A percentile compares a stretch with the other conserved stretches of the same genome.
phyloP scores from a whole-genome alignment of 1,284 basidiomycete genomes.

The Malassezia nana region DNA sequence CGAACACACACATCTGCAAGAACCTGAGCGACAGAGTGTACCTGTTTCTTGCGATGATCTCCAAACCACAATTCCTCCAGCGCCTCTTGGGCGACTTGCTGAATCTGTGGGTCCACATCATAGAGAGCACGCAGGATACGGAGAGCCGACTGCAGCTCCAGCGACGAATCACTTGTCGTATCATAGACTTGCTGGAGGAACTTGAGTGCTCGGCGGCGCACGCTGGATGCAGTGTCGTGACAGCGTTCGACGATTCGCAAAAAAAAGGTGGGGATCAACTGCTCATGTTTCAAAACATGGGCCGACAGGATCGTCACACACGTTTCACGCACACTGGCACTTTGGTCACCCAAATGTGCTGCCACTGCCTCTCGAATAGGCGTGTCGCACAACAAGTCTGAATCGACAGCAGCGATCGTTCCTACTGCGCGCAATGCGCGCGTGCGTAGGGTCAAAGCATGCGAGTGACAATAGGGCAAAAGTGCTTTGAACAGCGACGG shows the following conservation, averaged over 20 bases:
- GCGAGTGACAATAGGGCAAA: conserved; percentile 27
- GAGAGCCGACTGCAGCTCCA: conserved; percentile 68
- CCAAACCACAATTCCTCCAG: conserved; percentile 80
- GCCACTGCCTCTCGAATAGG: conserved; percentile 58
- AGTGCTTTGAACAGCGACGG: conserved; percentile 22
- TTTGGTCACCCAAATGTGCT: conserved; percentile 74
- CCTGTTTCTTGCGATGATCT: not conserved
- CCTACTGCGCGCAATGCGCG: conserved; percentile 37
- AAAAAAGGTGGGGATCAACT: conserved; percentile 75
- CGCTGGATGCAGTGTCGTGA: conserved; percentile 80
- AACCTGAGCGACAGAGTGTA: conserved; percentile 56
- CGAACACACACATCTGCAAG: conserved; percentile 74
- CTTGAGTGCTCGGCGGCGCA: conserved; percentile 89
- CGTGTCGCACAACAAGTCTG: conserved; percentile 22
- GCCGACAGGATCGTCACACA: conserved; percentile 91
- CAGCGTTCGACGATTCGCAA: conserved; percentile 60
- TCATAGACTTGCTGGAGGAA: conserved; percentile 72
- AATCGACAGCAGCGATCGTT: conserved; percentile 27
- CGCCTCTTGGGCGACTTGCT: conserved; percentile 75
- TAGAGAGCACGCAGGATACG: conserved; percentile 71
- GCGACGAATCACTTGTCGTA: conserved; percentile 56
- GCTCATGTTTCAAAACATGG: conserved; percentile 76
- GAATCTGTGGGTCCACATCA: conserved; percentile 82
- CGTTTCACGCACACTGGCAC: conserved; percentile 84
- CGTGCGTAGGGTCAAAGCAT: conserved; percentile 31